phyloP scores from a whole-genome alignment of 169 alveolate genomes.

The Besnoitia besnoiti region DNA sequence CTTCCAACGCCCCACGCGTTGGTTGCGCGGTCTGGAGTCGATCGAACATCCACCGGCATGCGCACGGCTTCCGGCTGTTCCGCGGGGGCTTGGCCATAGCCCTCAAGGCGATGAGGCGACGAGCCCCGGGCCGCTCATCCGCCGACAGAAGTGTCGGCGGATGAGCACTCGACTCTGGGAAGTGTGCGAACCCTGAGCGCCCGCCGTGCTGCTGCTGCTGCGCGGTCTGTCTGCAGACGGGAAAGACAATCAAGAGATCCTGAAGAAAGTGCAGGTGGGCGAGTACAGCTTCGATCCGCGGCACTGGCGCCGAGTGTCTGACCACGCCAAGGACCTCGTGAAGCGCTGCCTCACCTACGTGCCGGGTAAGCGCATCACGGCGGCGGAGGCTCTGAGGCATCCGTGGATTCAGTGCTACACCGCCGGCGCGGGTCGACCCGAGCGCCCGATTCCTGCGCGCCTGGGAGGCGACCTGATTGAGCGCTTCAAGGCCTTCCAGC shows the following conservation, averaged over 20 bases:
- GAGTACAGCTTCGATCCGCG: slow-evolving; percentile 76
- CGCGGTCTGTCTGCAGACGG: slow-evolving; percentile 83
- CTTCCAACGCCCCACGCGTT: too few species aligned
- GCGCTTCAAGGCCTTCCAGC: slow-evolving; percentile 87
- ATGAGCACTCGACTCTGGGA: too few species aligned
- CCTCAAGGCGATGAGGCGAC: too few species aligned
- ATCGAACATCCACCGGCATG: too few species aligned
- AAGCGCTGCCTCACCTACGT: slow-evolving; percentile 86
- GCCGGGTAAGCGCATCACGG: slow-evolving; percentile 89
- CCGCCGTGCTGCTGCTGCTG: too few species aligned
- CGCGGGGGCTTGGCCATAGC: too few species aligned
- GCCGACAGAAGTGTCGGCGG: too few species aligned
- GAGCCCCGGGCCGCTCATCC: too few species aligned
- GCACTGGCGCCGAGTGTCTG: slow-evolving; percentile 85
- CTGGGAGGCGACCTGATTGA: slow-evolving; percentile 79
- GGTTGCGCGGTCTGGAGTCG: too few species aligned
- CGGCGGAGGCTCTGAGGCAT: slow-evolving; percentile 92
- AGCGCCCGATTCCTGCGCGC: slow-evolving; percentile 74
- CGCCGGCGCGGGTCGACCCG: slow-evolving; percentile 83
- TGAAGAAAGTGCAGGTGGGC: slow-evolving; percentile 77
- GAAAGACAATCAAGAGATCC: slow-evolving; percentile 82
- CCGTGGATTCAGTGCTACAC: slow-evolving; percentile 86
- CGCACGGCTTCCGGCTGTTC: too few species aligned
- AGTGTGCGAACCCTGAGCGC: too few species aligned
- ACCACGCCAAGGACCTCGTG: slow-evolving; percentile 91